Base-by-base conservation (phyloP, 306 rosid genomes). In the Sophora flavescens region DNA sequence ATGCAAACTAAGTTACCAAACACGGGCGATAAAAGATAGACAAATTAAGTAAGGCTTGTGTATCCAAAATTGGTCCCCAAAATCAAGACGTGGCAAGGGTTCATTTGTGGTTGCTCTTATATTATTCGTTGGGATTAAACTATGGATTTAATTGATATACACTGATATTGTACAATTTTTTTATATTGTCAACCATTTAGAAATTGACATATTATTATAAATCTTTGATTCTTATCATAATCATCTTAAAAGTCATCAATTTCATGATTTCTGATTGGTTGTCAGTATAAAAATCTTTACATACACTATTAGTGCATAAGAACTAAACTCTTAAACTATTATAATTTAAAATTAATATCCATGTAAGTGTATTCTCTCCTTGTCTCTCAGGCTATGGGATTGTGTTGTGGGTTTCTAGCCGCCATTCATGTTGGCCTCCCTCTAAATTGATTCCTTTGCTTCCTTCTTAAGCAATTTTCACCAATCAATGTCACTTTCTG, bases 391-490 rank as follows among this genome's bases (percentile, higher is more conserved):
- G 42, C 63, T 66, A 63, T 70, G 76, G 70, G 71, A 68, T 75
- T 66, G 68, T 62, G 79, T 76, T 65, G 82, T 77, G 83, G 84
- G 72, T 56, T 77, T 82, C 6, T 80, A 80, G 80, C 86, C 79
- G 80, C 86, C 90, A 83, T 63, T 83, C 86, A 72, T 51, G 61
- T 80, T 85, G 85, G 74, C 67, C 68, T 73, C 54, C 45, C 80
- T 51, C 69, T 82, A 88, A 92, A 80, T 66, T 50, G 89, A 86
- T 86, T 86, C 87, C 81, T 60, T 88, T 90, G 92, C 92, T 92
- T 90, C 93, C 86, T 83, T 83, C 92, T 87, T 86, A 88, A 87
- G 96, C 93, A 92, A 92, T 74, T 87, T 80, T 84, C 75, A 57
- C 71, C 81, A 72, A 63, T 84, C 70, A 53, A n/a, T 10, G 15